Base-by-base conservation (phyloP, 805 yeast genomes). In the Debaryomyces hansenii region DNA sequence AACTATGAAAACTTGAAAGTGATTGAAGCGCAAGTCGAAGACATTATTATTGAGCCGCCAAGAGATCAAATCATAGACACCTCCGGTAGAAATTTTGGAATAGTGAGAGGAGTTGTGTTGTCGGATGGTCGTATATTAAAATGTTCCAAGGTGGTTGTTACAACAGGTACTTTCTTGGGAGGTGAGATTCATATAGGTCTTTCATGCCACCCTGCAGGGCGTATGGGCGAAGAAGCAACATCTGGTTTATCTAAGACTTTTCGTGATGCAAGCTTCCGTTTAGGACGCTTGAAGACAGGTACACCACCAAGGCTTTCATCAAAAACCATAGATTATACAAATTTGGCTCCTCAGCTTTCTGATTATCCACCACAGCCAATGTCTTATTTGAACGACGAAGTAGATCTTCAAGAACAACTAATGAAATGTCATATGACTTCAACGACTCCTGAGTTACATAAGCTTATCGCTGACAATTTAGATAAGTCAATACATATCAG, bases 111-210 rank as follows among this genome's bases (percentile, higher is more conserved):
- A 10, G 85, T 90, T 2, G 71, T 92, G 1, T 64, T 92, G 31
- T 85, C 77, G 6, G 79, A 82, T 56, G 96, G 96, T 0, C 60
- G 67, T 6, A 59, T 89, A 0, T 53, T 90, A 7, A 74, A 70
- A 24, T 78, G 91, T 38, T 68, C 77, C 0, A 80, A 80, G 49
- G 92, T 94, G 5, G 90, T 94, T 6, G 82, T 94, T 15, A 90
- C 98, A 0, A 94, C 99, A 0, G 99, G 99, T 0, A 94, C 99
- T 0, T 94, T 94, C 59, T 72, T 94, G 20, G 85, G 96, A 5
- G 99, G 91, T 2, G 99, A 94, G 63, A 89, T 92, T 40, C 99
- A 94, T 63, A 82, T 94, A 52, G 99, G 99, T 0, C 59, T 88
- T 50, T 78, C 77, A 40, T 78, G 79, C 0, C 82, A 78, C 61